Evolutionary conservation across 805 yeast genomes (phyloP).

Genomic region (Cyberlindnera amylophila): DNA sequence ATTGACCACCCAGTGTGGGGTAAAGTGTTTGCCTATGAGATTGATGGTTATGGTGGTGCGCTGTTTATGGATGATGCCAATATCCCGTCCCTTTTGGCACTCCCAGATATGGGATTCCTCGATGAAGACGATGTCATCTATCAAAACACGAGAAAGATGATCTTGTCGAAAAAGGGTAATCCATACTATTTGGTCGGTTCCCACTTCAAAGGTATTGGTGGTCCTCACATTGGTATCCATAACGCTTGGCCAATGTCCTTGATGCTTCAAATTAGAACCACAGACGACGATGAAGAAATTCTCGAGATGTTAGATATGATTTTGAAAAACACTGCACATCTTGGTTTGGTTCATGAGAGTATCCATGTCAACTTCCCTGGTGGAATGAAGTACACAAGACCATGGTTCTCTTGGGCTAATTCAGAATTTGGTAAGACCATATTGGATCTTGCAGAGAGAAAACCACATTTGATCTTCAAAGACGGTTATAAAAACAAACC

Average conservation of each 20-base stretch:
- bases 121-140: slow-evolving; percentile 52
- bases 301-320: slow-evolving; percentile 42
- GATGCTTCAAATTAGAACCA: slow-evolving; percentile 70
- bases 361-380: slow-evolving; percentile 55
- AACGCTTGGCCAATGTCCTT: slow-evolving; percentile 92
- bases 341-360: slow-evolving; percentile 84
- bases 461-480: slow-evolving; percentile 68
- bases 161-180: slow-evolving; percentile 63
- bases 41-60: slow-evolving; percentile 79
- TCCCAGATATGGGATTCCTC: slow-evolving; percentile 75
- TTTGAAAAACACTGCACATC: slow-evolving; percentile 59
- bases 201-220: slow-evolving; percentile 75
- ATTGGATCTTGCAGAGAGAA: slow-evolving; percentile 66
- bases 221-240: slow-evolving; percentile 80
- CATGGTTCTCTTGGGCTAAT: slow-evolving; percentile 96
- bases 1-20: slow-evolving; percentile 69
- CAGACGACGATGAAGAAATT: slow-evolving; percentile 70
- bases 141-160: slow-evolving; percentile 76
- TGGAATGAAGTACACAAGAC: slow-evolving; percentile 58
- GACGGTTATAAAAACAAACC: slow-evolving; percentile 28
- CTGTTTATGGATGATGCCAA: slow-evolving; percentile 89
- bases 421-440: slow-evolving; percentile 87
- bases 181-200: slow-evolving; percentile 71
- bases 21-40: slow-evolving; percentile 79
- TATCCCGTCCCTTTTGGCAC: slow-evolving; percentile 72